These are phyloP conservation scores for Pseudocercospora fijiensis DNA, from an alignment of 2,329 filamentous ascomycete species.

Conservation along the genomic window DNA sequence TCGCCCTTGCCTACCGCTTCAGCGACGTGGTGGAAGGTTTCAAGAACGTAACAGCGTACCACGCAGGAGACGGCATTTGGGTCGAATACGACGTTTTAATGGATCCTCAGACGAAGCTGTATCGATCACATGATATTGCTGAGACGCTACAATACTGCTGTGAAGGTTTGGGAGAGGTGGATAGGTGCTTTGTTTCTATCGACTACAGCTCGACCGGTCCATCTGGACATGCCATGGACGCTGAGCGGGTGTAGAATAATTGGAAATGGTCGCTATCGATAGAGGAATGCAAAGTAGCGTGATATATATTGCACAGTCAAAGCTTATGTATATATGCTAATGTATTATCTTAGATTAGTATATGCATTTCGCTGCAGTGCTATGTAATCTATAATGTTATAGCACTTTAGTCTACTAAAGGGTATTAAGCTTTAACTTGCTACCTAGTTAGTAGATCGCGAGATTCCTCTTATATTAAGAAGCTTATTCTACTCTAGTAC, in stretches of 20 bases:
- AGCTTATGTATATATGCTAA: not conserved
- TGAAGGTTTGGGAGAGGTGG: slow-evolving; percentile 55
- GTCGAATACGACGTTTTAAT: slow-evolving; percentile 62
- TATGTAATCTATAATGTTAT: not conserved
- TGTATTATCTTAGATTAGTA: not conserved
- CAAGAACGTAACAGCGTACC: slow-evolving; percentile 53
- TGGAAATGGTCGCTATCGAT: not conserved
- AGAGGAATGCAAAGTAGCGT: not conserved
- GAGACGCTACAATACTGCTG: slow-evolving; percentile 64
- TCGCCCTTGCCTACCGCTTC: slow-evolving; percentile 57
- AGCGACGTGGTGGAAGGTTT: slow-evolving; percentile 39
- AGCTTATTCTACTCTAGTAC: not conserved
- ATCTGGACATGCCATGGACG: slow-evolving; percentile 43
- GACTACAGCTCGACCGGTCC: slow-evolving; percentile 49
- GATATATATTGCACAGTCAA: not conserved
- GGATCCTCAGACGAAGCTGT: slow-evolving; percentile 53
- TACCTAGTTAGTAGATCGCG: not conserved
- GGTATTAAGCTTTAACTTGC: not conserved
- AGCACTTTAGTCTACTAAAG: not conserved
- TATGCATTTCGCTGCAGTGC: not conserved
- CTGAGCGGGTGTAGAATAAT: slow-evolving; percentile 18
- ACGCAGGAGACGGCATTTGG: slow-evolving; percentile 63
- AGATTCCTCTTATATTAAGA: not conserved
- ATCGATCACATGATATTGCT: slow-evolving; percentile 58
- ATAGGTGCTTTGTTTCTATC: slow-evolving; percentile 53